These are phyloP conservation scores for Saccharomyces hybrid DNA, from an alignment of 1,139 yeast genomes.

Conservation along the genomic window DNA sequence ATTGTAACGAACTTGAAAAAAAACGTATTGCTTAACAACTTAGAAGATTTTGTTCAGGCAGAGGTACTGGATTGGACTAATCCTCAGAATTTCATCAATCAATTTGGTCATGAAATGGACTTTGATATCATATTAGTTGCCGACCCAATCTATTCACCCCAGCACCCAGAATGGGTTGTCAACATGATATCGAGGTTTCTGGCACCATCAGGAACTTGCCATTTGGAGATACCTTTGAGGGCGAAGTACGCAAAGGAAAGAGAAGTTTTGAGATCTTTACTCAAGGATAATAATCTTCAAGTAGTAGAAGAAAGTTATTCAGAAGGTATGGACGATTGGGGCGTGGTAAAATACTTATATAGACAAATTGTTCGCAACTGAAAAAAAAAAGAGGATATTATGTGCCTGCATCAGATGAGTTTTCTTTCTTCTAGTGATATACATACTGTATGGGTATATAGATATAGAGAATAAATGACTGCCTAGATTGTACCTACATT, in stretches of 20 bases:
- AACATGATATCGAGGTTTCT: constrained; percentile 45
- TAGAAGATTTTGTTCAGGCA: constrained; percentile 33
- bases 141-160: constrained; percentile 80
- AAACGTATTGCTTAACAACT: constrained; percentile 49
- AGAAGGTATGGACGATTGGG: constrained; percentile 81
- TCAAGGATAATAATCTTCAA: constrained; percentile 34
- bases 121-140: constrained; percentile 63
- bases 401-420: background rate
- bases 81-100: constrained; percentile 38
- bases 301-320: constrained; percentile 36
- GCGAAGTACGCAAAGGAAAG: constrained; percentile 60
- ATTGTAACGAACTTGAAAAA: constrained; percentile 59
- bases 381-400: background rate
- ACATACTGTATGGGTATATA: background rate
- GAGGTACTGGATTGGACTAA: constrained; percentile 71
- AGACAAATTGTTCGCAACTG: constrained; percentile 32
- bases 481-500: background rate
- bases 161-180: constrained; percentile 70
- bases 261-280: constrained; percentile 46
- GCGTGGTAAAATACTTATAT: constrained; percentile 56
- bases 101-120: constrained; percentile 22
- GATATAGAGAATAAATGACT: background rate
- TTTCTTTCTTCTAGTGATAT: background rate
- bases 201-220: constrained; percentile 39
- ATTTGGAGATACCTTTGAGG: constrained; percentile 72